Conservation (phyloP, 805 yeast species). For the Zygosaccharomyces pseudorouxii region DNA sequence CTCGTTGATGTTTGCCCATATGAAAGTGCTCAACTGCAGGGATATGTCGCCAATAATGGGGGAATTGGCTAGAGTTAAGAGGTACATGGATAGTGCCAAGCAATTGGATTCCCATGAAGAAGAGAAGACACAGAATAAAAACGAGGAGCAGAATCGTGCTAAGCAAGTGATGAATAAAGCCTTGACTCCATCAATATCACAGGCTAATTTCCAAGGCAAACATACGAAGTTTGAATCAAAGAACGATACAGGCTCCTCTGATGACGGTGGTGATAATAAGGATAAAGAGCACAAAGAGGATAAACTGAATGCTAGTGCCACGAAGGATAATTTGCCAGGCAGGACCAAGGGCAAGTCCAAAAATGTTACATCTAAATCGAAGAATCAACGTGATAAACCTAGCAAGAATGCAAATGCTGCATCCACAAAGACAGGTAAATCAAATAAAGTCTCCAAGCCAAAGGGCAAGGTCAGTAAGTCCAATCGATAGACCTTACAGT, state of each 20-base stretch:
- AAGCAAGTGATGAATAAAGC: slow-evolving; percentile 45
- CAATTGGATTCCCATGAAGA: slow-evolving; percentile 21
- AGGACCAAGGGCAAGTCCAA: slow-evolving; percentile 2
- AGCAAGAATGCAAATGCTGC: not conserved
- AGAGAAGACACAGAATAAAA: slow-evolving; percentile 29
- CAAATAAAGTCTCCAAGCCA: not conserved
- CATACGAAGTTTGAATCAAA: slow-evolving; percentile 45
- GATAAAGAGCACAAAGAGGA: not conserved
- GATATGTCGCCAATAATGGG: slow-evolving; percentile 48
- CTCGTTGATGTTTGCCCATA: slow-evolving; percentile 29
- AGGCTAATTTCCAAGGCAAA: slow-evolving; percentile 47
- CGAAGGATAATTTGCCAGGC: not conserved
- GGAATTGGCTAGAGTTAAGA: slow-evolving; percentile 61
- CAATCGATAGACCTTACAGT: not conserved
- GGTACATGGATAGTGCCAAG: slow-evolving; percentile 57
- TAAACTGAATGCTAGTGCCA: slow-evolving; percentile 5
- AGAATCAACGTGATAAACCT: not conserved
- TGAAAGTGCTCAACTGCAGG: slow-evolving; percentile 26
- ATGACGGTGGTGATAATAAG: not conserved
- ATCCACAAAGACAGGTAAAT: not conserved
- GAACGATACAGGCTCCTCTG: slow-evolving; percentile 5
- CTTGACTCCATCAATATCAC: slow-evolving; percentile 53
- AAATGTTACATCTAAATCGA: not conserved
- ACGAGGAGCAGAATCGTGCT: slow-evolving; percentile 38
- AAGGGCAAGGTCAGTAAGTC: not conserved